Conservation (phyloP, 352 stramenopile species). For the Paralagenidium karlingii region DNA sequence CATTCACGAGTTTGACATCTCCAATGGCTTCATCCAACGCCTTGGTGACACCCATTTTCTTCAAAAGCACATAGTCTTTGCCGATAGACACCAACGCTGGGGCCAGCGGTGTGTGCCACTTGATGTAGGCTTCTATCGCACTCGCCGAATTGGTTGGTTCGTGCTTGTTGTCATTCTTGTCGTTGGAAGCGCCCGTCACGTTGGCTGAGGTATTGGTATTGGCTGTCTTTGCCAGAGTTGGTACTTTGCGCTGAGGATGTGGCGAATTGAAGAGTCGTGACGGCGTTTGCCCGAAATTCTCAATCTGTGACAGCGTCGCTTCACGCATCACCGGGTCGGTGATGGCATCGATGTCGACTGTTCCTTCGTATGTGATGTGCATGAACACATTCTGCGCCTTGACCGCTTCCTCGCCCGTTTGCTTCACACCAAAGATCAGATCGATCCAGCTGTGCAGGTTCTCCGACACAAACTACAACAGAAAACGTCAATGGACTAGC, state of each 20-base stretch:
- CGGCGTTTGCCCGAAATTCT: constrained; percentile 97
- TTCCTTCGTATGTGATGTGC: constrained; percentile 95
- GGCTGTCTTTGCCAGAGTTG: neutral
- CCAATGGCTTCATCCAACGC: constrained; percentile 26
- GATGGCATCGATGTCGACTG: constrained; percentile 91
- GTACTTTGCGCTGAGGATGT: constrained; percentile 18
- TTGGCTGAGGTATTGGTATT: neutral
- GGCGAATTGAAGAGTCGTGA: constrained; percentile 86
- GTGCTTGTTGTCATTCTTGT: neutral
- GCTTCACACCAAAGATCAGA: constrained; percentile 96
- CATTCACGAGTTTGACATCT: constrained; percentile 36
- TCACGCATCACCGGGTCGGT: constrained; percentile 38
- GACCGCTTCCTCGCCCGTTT: constrained; percentile 89
- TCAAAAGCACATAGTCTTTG: constrained; percentile 67
- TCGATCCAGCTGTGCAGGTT: constrained; percentile 98
- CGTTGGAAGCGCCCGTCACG: constrained; percentile 36
- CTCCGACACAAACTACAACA: constrained; percentile 91
- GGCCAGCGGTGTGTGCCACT: constrained; percentile 60
- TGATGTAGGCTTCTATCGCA: constrained; percentile 56
- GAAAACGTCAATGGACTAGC: no score
- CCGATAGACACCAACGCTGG: constrained; percentile 56
- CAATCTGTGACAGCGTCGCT: constrained; percentile 93
- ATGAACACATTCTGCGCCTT: constrained; percentile 96
- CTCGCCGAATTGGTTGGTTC: constrained; percentile 38
- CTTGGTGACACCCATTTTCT: constrained; percentile 28